Conservation (phyloP, 768 basidiomycete species). For the Xerocomellus intermedius region DNA sequence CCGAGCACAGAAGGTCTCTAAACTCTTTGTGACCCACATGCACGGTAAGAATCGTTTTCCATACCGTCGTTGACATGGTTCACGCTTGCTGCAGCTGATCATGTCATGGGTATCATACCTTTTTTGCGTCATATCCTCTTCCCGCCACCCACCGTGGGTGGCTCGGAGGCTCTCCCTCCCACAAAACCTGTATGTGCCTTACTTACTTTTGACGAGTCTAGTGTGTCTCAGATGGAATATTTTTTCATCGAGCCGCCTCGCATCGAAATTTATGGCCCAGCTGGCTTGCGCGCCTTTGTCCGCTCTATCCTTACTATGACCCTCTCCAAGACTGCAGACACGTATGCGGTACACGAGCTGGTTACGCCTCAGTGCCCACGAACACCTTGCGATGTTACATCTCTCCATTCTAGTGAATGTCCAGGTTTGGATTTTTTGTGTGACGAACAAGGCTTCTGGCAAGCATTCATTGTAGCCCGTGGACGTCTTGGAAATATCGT, state of each 20-base stretch:
- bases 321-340: conserved; percentile 53
- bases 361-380: conserved; percentile 52
- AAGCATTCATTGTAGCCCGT: conserved; percentile 41
- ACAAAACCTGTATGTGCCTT: conserved; percentile 12
- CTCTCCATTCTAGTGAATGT: conserved; percentile 63
- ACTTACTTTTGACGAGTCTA: neutral
- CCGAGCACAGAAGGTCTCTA: conserved; percentile 49
- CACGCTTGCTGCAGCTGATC: conserved; percentile 49
- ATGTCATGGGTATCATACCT: conserved; percentile 71
- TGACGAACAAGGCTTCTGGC: conserved; percentile 64
- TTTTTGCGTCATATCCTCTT: conserved; percentile 60
- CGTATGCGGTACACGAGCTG: conserved; percentile 78
- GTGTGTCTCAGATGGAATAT: neutral
- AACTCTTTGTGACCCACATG: conserved; percentile 85
- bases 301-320: conserved; percentile 72
- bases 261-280: conserved; percentile 77
- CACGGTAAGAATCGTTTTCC: conserved; percentile 49
- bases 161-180: conserved; percentile 7
- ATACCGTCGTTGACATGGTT: neutral
- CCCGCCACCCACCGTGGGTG: conserved; percentile 35
- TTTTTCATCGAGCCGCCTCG: conserved; percentile 37
- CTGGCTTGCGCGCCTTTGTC: conserved; percentile 72
- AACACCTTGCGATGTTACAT: conserved; percentile 47
- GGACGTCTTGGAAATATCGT: conserved; percentile 43
- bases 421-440: conserved; percentile 59